Conservation (phyloP, 208 protist genomes). For the Leishmania turanica region DNA sequence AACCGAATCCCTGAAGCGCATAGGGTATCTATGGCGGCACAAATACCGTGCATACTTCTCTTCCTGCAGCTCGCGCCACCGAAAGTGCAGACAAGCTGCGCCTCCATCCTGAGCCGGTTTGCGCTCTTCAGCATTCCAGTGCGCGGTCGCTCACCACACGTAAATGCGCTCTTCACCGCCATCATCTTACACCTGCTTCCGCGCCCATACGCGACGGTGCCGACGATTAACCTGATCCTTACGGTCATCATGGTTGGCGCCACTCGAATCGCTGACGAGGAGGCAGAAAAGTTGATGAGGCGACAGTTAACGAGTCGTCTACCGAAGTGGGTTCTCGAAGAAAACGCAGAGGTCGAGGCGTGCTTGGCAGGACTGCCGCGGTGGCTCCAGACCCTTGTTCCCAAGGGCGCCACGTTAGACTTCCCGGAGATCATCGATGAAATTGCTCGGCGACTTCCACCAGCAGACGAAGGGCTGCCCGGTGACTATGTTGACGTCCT, state of each 20-base stretch:
- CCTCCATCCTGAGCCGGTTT: background rate
- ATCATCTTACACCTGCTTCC: constrained; percentile 3
- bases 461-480: constrained; percentile 11
- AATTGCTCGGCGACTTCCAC: constrained; percentile 23
- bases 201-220: background rate
- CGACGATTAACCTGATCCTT: constrained; percentile 3
- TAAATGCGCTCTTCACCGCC: constrained; percentile 2
- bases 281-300: background rate
- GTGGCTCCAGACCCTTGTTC: constrained; percentile 6
- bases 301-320: background rate
- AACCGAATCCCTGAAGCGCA: background rate
- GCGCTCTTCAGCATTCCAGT: constrained; percentile 3
- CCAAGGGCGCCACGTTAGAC: background rate
- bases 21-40: background rate
- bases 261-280: background rate
- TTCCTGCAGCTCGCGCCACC: constrained; percentile 5
- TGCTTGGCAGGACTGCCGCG: constrained; percentile 15
- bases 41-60: constrained; percentile 5
- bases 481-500: constrained; percentile 26
- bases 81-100: background rate
- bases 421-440: constrained; percentile 14
- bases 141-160: background rate
- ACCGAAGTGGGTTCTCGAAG: background rate
- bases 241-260: background rate
- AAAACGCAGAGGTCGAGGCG: constrained; percentile 3